Evolutionary conservation across 164 flowering plant species (phyloP), one percentile per base, ranked within the genome.

Genomic region (Protea cynaroides): DNA sequence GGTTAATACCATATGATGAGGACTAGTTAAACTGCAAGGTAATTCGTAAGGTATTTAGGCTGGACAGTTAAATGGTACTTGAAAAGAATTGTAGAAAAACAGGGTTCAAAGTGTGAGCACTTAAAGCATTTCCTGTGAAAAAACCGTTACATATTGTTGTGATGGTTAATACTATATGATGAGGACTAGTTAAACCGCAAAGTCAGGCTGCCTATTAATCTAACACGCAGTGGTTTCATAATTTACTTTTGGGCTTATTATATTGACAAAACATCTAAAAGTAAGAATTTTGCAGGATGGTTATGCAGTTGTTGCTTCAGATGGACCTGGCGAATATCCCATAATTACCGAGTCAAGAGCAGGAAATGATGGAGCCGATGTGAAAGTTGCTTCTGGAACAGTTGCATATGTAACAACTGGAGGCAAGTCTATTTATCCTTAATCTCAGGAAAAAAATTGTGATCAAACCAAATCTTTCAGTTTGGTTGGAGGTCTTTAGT

Each of bases 361-460:
- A 59, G 98, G 97, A 69, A 86, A 87, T 79, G 96, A 90, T 78
- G 98, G 83, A n/a, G 24, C 87, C 65, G 97, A 84, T 56, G 82
- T 89, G 50, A 76, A 77, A 2, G 80, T 94, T 25, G 78, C 83
- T 64, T 81, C 93, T 68, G 91, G 96, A 68, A 89, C 89, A 58
- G 87, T 89, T 74, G 97, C 96, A 11, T 94, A 90, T 80, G 90
- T 94, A 4, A 94, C 98, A 7, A 94, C 97, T 72, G 98, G 98
- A 80, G 97, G 97, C 74, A 22, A 60, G 72, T 69, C 21, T 56
- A 15, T 61, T 44, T 56, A 24, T 34, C 58, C 24, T 18, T 19
- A 23, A 49, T 14, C 55, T 22, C 24, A 25, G 50, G 50, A 15
- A 37, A 2, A 40, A 12, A 40, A 40, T 40, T 40, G 46, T 40